phyloP scores from a whole-genome alignment of 1,139 yeast genomes.

The Yamadazyma songkhlaensis region DNA sequence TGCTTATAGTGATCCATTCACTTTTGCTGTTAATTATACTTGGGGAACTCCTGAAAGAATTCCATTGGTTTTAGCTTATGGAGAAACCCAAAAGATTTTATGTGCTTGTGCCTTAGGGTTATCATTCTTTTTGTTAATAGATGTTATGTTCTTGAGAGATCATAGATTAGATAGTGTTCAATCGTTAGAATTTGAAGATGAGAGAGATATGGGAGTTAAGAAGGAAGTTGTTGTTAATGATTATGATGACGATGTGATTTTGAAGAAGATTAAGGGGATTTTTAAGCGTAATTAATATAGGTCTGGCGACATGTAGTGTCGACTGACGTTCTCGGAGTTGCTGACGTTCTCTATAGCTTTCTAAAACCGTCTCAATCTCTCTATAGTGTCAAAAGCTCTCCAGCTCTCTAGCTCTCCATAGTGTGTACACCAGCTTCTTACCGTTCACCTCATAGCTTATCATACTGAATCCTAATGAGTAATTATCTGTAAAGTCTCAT shows the following conservation, averaged over 20 bases:
- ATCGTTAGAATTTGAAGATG: constrained; percentile 29
- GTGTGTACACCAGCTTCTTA: too few relatives aligned
- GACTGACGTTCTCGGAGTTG: too few relatives aligned
- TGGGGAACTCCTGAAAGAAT: constrained; percentile 64
- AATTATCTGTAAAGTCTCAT: too few relatives aligned
- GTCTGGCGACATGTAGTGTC: too few relatives aligned
- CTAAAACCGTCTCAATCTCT: too few relatives aligned
- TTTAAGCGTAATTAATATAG: constrained; percentile 1
- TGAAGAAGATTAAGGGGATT: constrained; percentile 9
- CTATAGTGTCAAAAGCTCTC: too few relatives aligned
- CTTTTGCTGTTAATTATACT: constrained; percentile 41
- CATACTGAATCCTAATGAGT: too few relatives aligned
- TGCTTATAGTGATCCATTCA: constrained; percentile 56
- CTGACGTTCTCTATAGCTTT: too few relatives aligned
- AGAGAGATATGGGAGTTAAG: constrained; percentile 20
- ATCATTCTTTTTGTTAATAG: constrained; percentile 49
- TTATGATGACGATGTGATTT: constrained; percentile 31
- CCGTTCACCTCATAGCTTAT: too few relatives aligned
- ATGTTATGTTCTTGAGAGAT: constrained; percentile 54
- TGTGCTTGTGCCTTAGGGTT: constrained; percentile 57
- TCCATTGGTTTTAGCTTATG: constrained; percentile 57
- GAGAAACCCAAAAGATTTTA: constrained; percentile 55
- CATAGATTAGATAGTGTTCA: constrained; percentile 42
- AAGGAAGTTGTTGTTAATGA: constrained; percentile 31
- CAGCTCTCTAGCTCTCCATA: too few relatives aligned